Evolutionary conservation across 352 stramenopile genomes (phyloP).

Genomic region (Phytophthora litchii): DNA sequence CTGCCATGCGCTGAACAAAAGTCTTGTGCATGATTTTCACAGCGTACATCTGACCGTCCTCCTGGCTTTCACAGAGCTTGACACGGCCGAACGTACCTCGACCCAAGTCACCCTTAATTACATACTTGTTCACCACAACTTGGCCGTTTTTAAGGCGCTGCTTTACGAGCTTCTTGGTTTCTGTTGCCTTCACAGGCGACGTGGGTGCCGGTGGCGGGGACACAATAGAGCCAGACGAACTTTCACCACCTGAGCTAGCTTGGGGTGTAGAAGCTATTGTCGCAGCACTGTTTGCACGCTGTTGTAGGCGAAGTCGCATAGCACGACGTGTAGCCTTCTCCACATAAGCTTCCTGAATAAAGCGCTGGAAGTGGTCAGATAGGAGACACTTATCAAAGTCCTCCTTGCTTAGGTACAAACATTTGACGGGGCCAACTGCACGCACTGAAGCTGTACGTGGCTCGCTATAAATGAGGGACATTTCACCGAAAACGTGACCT

Average conservation of each 20-base stretch:
- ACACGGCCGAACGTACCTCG: slow-evolving; percentile 91
- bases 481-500: slow-evolving; percentile 89
- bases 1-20: slow-evolving; percentile 89
- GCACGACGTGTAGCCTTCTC: slow-evolving; percentile 84
- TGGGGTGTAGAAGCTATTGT: slow-evolving; percentile 24
- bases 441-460: slow-evolving; percentile 84
- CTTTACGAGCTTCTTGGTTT: slow-evolving; percentile 85
- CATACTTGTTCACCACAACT: slow-evolving; percentile 94
- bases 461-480: slow-evolving; percentile 90
- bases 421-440: slow-evolving; percentile 82
- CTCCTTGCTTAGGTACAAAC: slow-evolving; percentile 85
- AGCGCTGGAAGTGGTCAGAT: slow-evolving; percentile 84
- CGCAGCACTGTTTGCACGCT: slow-evolving; percentile 47
- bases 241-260: slow-evolving; percentile 21
- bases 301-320: slow-evolving; percentile 79
- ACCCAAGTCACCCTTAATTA: slow-evolving; percentile 91
- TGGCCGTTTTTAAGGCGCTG: slow-evolving; percentile 84
- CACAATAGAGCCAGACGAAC: slow-evolving; percentile 35
- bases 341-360: slow-evolving; percentile 88
- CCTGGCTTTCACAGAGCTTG: slow-evolving; percentile 81
- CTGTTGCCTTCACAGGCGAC: slow-evolving; percentile 67
- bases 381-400: slow-evolving; percentile 88
- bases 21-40: slow-evolving; percentile 93
- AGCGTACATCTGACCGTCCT: slow-evolving; percentile 83
- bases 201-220: slow-evolving; percentile 49